Percentiles rank a stretch among this genome's conserved stretches.
phyloP scores from a whole-genome alignment of 176 grass and related monocot genomes.

The Canna indica region DNA sequence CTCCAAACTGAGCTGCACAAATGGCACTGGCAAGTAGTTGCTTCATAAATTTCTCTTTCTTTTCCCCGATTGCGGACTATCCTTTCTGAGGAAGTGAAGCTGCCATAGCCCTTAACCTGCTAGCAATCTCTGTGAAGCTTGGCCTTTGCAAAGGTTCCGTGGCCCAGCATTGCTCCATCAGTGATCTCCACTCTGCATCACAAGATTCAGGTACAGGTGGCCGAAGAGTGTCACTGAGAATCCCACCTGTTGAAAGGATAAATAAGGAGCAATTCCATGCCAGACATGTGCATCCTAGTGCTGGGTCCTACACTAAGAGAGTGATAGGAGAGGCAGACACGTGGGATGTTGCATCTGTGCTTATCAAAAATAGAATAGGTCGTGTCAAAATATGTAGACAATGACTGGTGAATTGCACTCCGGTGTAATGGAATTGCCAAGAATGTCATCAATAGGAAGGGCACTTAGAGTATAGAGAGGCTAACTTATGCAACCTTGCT shows the following conservation, averaged over 20 bases:
- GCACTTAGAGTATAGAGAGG: neutral
- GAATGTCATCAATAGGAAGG: neutral
- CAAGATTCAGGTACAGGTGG: constrained; percentile 59
- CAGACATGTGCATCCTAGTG: neutral
- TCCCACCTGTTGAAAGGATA: constrained; percentile 48
- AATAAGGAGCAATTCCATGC: neutral
- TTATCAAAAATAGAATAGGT: too few species aligned
- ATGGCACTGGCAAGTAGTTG: neutral
- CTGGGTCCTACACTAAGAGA: neutral
- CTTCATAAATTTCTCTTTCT: neutral
- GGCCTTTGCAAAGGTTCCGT: constrained; percentile 62
- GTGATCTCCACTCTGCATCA: constrained; percentile 60
- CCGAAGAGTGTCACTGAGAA: constrained; percentile 87
- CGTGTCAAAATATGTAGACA: neutral
- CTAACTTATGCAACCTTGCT: neutral
- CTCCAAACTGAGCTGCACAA: neutral
- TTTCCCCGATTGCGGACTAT: neutral
- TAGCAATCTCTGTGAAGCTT: constrained; percentile 61
- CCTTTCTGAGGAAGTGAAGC: constrained; percentile 38
- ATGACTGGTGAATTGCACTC: neutral
- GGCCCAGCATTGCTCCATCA: constrained; percentile 90
- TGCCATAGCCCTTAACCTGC: constrained; percentile 55
- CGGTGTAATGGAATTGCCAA: neutral
- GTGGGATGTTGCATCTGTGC: neutral
- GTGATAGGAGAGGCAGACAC: neutral